These are phyloP conservation scores for Cladophialophora carrionii DNA, from an alignment of 2,329 filamentous ascomycete genomes.

Conservation along the genomic window DNA sequence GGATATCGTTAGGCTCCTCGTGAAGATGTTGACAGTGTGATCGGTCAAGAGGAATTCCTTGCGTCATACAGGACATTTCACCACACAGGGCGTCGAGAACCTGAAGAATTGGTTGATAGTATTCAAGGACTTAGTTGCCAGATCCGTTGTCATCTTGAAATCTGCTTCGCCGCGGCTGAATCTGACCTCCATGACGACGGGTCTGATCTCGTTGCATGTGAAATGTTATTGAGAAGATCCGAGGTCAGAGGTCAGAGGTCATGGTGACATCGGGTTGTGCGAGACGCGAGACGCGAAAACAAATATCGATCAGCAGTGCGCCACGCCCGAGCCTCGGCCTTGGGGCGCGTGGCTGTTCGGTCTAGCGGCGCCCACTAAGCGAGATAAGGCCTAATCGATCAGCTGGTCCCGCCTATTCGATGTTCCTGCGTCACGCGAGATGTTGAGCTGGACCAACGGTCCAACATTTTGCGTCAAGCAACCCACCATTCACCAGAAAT, in stretches of 20 bases:
- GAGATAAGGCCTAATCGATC: conserved; percentile 11
- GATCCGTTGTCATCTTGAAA: no score
- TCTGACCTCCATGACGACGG: neutral
- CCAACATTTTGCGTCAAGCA: conserved; percentile 33
- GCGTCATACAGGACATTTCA: no score
- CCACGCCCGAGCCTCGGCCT: conserved; percentile 5
- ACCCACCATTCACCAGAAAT: conserved; percentile 25
- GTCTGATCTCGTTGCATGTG: no score
- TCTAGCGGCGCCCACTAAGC: neutral
- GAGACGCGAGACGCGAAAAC: neutral
- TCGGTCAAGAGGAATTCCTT: no score
- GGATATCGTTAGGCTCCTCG: no score
- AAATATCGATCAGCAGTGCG: neutral
- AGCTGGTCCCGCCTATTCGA: conserved; percentile 13
- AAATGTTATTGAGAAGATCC: neutral
- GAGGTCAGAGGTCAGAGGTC: no score
- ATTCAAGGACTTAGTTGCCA: no score
- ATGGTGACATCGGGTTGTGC: neutral
- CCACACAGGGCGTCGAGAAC: no score
- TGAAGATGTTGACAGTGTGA: no score
- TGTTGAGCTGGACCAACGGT: conserved; percentile 34
- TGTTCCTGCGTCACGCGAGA: conserved; percentile 34
- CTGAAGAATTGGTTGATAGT: no score
- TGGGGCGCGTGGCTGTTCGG: conserved; percentile 6
- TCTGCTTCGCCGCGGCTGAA: no score